A percentile compares a stretch with the other conserved stretches of the same genome.
Conservation (phyloP, 257 asterid species). For the Rhazya stricta region DNA sequence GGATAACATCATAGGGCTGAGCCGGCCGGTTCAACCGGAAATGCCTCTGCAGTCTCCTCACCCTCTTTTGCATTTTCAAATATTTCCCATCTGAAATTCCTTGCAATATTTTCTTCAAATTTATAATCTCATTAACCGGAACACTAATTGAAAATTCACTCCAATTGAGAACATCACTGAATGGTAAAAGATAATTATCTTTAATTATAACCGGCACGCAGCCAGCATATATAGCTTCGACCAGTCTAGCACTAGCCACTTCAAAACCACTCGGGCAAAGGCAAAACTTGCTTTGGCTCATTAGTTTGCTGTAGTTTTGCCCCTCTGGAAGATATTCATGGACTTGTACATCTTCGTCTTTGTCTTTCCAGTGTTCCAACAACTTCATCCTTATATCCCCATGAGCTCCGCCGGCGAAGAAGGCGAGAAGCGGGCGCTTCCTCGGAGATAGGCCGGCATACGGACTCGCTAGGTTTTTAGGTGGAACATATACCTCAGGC, state of each 20-base stretch:
- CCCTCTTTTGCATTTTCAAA: slow-evolving; percentile 26
- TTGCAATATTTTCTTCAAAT: slow-evolving; percentile 38
- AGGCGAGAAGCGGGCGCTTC: slow-evolving; percentile 20
- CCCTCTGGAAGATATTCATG: slow-evolving; percentile 28
- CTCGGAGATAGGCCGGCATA: slow-evolving; percentile 15
- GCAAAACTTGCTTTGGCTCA: slow-evolving; percentile 50
- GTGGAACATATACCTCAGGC: slow-evolving; percentile 18
- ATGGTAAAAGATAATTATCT: slow-evolving; percentile 44
- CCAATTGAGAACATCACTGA: slow-evolving; percentile 62
- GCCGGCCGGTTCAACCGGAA: slow-evolving; percentile 56
- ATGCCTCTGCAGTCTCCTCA: slow-evolving; percentile 44
- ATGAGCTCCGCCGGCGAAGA: slow-evolving; percentile 29
- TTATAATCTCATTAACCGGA: slow-evolving; percentile 31
- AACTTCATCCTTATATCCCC: slow-evolving; percentile 18
- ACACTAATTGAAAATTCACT: slow-evolving; percentile 44
- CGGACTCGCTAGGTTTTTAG: slow-evolving; percentile 13
- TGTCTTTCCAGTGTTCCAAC: slow-evolving; percentile 20
- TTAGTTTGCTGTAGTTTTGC: slow-evolving; percentile 34
- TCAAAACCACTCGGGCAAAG: slow-evolving; percentile 62
- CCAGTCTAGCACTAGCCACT: slow-evolving; percentile 64
- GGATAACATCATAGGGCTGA: slow-evolving; percentile 49
- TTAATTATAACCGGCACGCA: slow-evolving; percentile 59
- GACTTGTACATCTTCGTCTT: slow-evolving; percentile 30
- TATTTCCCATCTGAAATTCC: slow-evolving; percentile 38
- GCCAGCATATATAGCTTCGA: slow-evolving; percentile 55